A percentile compares a stretch with the other conserved stretches of the same genome.
Evolutionary conservation across 495 filamentous ascomycete species (phyloP).

Genomic region (Aspergillus ostianus): DNA sequence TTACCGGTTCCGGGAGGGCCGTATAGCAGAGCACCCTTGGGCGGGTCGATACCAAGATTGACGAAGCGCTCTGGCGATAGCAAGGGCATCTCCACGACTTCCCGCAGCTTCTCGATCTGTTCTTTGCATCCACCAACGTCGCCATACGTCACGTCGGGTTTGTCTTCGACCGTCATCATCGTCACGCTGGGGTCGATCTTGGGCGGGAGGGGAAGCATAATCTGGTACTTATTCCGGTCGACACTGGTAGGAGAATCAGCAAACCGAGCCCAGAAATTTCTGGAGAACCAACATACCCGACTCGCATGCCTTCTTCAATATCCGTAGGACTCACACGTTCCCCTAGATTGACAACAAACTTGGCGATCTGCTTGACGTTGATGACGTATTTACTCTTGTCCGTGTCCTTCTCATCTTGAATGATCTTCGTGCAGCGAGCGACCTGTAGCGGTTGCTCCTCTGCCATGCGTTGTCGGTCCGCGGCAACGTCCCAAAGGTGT

Average conservation of each 20-base stretch:
- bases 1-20: slow-evolving; percentile 97
- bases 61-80: slow-evolving; percentile 96
- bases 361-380: slow-evolving; percentile 99
- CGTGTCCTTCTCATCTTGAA: slow-evolving; percentile 90
- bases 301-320: slow-evolving; percentile 99
- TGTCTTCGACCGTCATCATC: slow-evolving; percentile 99
- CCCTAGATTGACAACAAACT: slow-evolving; percentile 97
- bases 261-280: neutral
- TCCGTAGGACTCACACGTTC: slow-evolving; percentile 96
- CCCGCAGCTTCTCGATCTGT: slow-evolving; percentile 97
- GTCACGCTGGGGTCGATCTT: slow-evolving; percentile 99
- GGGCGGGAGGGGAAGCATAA: slow-evolving; percentile 91
- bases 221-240: slow-evolving; percentile 98
- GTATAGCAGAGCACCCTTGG: slow-evolving; percentile 95
- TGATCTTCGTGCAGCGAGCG: slow-evolving; percentile 98
- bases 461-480: slow-evolving; percentile 95
- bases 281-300: slow-evolving; percentile 58
- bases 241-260: slow-evolving; percentile 55
- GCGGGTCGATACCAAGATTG: slow-evolving; percentile 95
- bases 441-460: slow-evolving; percentile 98
- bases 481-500: slow-evolving; percentile 97
- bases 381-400: slow-evolving; percentile 99
- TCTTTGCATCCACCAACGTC: slow-evolving; percentile 99
- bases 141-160: slow-evolving; percentile 98
- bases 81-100: slow-evolving; percentile 97